A percentile compares a stretch with the other conserved stretches of the same genome.
These are phyloP conservation scores for Epithemia pelagica DNA, from an alignment of 108 stramenopile genomes.

Conservation along the genomic window DNA sequence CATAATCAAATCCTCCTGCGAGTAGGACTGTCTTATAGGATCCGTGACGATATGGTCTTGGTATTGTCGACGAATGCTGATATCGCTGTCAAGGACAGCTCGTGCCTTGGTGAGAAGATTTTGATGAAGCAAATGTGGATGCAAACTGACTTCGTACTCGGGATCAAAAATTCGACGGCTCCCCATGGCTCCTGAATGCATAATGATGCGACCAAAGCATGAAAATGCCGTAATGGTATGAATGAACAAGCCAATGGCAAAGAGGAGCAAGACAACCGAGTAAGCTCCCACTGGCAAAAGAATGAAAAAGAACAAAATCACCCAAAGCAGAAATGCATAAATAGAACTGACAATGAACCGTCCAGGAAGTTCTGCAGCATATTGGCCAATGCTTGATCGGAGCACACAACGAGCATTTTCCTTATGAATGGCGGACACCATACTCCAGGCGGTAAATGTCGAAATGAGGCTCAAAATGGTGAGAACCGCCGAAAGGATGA, in stretches of 20 bases:
- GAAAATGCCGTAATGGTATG: conserved; percentile 45
- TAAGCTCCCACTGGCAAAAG: conserved; percentile 19
- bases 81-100: conserved; percentile 29
- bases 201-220: conserved; percentile 55
- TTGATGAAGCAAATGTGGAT: conserved; percentile 33
- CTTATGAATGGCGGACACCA: conserved; percentile 28
- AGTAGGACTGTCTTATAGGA: background rate
- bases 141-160: conserved; percentile 27
- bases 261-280: conserved; percentile 10
- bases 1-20: background rate
- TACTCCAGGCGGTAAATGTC: conserved; percentile 33
- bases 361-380: conserved; percentile 54
- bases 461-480: conserved; percentile 48
- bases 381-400: conserved; percentile 46
- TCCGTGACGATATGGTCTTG: background rate
- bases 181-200: conserved; percentile 57
- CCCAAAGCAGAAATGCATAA: conserved; percentile 49
- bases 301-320: conserved; percentile 40
- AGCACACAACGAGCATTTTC: conserved; percentile 56
- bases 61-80: conserved; percentile 11
- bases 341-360: conserved; percentile 47
- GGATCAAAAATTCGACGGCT: conserved; percentile 35
- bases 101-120: conserved; percentile 31
- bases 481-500: conserved; percentile 42
- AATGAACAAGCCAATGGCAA: conserved; percentile 16